Evolutionary conservation across 163 green algal species (phyloP).

Genomic region (Volvox carteri): DNA sequence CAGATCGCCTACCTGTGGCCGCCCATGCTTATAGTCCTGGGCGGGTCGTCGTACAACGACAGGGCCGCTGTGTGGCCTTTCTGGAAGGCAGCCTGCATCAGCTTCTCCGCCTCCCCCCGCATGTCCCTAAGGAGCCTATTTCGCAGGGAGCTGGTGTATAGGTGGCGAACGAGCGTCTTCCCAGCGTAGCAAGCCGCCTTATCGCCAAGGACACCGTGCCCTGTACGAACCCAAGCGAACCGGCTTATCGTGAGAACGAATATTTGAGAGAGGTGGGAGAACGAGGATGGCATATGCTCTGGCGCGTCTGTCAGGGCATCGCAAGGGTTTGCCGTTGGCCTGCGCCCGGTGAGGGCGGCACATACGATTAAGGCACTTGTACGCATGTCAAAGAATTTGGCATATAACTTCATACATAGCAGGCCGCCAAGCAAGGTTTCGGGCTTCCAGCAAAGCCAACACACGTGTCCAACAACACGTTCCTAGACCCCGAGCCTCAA

Average conservation of each 20-base stretch:
- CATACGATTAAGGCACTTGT: too few species aligned
- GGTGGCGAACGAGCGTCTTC: slow-evolving; percentile 61
- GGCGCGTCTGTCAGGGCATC: too few species aligned
- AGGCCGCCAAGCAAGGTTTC: too few species aligned
- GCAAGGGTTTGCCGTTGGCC: too few species aligned
- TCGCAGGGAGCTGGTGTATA: slow-evolving; percentile 53
- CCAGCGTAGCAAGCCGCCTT: slow-evolving; percentile 64
- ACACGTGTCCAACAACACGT: neutral
- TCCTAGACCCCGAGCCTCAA: neutral
- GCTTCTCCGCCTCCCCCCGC: slow-evolving; percentile 36
- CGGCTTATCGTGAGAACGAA: too few species aligned
- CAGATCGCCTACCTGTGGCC: neutral
- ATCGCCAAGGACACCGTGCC: slow-evolving; percentile 83
- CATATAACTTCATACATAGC: too few species aligned
- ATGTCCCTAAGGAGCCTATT: slow-evolving; percentile 29
- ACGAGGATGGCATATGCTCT: too few species aligned
- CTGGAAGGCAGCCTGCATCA: slow-evolving; percentile 57
- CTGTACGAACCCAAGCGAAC: slow-evolving; percentile 39
- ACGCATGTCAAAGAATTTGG: too few species aligned
- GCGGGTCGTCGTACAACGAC: slow-evolving; percentile 68
- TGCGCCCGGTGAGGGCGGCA: too few species aligned
- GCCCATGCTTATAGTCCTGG: slow-evolving; percentile 58
- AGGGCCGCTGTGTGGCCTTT: slow-evolving; percentile 60
- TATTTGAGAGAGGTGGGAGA: too few species aligned
- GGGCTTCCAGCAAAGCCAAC: neutral